Evolutionary conservation across 768 basidiomycete species (phyloP).

Genomic region (Lyophyllum semitale): DNA sequence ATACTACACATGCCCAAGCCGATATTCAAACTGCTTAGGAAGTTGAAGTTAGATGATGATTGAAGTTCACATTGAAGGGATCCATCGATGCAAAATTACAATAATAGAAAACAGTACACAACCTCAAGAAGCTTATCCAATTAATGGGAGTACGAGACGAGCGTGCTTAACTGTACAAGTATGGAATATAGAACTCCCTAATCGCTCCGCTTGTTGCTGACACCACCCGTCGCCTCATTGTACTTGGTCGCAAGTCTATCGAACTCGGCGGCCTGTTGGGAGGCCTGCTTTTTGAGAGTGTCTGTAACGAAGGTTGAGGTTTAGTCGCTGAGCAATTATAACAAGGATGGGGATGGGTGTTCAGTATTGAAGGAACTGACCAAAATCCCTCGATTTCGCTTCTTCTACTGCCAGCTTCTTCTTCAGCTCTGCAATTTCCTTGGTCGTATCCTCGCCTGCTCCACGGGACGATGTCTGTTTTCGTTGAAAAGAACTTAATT

Average conservation of each 20-base stretch:
- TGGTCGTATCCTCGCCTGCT: conserved; percentile 41
- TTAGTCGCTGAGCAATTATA: neutral
- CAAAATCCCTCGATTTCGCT: conserved; percentile 65
- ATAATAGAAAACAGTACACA: neutral
- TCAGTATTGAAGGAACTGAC: conserved; percentile 30
- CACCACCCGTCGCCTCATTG: conserved; percentile 65
- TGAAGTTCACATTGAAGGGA: no score
- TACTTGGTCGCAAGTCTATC: conserved; percentile 80
- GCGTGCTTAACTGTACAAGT: neutral
- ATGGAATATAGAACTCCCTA: conserved; percentile 23
- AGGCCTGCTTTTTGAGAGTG: conserved; percentile 80
- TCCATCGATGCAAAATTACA: no score
- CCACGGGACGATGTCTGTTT: conserved; percentile 20
- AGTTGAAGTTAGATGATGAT: no score
- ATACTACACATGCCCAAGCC: neutral
- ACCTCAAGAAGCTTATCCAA: neutral
- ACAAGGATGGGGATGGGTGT: neutral
- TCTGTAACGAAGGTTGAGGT: conserved; percentile 39
- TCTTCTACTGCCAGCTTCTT: conserved; percentile 60
- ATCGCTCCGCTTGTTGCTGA: conserved; percentile 65
- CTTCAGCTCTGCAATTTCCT: conserved; percentile 70
- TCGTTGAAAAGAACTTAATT: neutral
- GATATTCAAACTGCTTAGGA: neutral
- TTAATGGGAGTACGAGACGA: neutral
- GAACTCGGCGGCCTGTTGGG: conserved; percentile 77